phyloP scores from a whole-genome alignment of 2,329 filamentous ascomycete species.

The Passalora sequoiae region DNA sequence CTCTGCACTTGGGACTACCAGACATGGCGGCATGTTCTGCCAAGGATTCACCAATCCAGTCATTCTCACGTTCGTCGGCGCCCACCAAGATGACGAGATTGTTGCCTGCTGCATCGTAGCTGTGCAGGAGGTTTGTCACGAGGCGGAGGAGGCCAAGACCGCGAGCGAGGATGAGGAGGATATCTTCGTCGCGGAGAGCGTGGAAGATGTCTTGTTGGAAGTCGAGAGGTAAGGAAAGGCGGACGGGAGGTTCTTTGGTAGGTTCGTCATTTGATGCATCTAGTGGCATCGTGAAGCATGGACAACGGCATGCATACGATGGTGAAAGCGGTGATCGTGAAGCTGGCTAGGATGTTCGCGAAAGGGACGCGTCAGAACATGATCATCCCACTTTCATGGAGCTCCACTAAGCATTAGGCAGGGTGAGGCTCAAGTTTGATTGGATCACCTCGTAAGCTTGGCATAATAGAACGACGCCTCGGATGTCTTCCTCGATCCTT shows the following conservation, averaged over 20 bases:
- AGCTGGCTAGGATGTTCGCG: no score
- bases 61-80: slow-evolving; percentile 87
- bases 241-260: slow-evolving; percentile 53
- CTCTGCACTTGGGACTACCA: slow-evolving; percentile 72
- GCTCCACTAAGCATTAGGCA: no score
- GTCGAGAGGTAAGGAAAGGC: slow-evolving; percentile 74
- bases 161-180: slow-evolving; percentile 84
- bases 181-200: slow-evolving; percentile 83
- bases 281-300: not conserved
- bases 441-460: no score
- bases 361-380: no score
- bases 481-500: no score
- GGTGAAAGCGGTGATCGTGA: not conserved
- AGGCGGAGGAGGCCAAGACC: slow-evolving; percentile 88
- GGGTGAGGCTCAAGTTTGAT: no score
- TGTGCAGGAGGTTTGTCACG: slow-evolving; percentile 92
- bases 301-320: not conserved
- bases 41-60: slow-evolving; percentile 92
- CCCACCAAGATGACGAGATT: slow-evolving; percentile 86
- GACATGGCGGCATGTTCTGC: slow-evolving; percentile 94
- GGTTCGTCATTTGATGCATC: slow-evolving; percentile 1
- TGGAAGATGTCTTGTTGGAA: slow-evolving; percentile 96
- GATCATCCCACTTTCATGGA: no score
- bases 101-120: slow-evolving; percentile 92
- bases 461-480: no score